Conservation (phyloP, 345 rosid species). For the Linum usitatissimum region DNA sequence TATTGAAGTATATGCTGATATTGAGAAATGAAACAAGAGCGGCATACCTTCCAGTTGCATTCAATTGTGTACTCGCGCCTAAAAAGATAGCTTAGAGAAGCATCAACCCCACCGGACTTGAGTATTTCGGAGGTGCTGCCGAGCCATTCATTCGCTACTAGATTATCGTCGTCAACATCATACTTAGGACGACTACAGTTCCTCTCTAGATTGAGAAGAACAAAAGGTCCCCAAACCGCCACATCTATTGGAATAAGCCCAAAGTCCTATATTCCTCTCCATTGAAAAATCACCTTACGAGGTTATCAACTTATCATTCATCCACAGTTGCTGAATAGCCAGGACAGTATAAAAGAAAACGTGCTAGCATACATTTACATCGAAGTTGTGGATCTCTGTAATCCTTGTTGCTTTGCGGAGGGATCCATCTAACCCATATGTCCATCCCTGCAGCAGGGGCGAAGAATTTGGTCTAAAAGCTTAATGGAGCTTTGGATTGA, state of each 20-base stretch:
- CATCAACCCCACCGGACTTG: conserved; percentile 48
- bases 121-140: conserved; percentile 56
- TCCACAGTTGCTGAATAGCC: not conserved
- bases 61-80: conserved; percentile 65
- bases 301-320: too few relatives aligned
- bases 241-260: conserved; percentile 63
- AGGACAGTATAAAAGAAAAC: conserved; percentile 3
- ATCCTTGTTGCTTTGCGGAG: conserved; percentile 73
- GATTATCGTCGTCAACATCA: conserved; percentile 18
- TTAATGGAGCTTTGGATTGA: not conserved
- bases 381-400: conserved; percentile 48
- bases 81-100: conserved; percentile 47
- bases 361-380: conserved; percentile 38
- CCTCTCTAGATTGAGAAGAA: conserved; percentile 53
- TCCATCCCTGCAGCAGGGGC: conserved; percentile 59
- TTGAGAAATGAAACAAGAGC: not conserved
- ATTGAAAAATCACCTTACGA: conserved; percentile 11
- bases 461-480: not conserved
- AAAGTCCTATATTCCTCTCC: conserved; percentile 43
- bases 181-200: conserved; percentile 11
- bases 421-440: conserved; percentile 66
- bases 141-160: conserved; percentile 61
- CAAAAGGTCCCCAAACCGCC: conserved; percentile 83
- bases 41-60: conserved; percentile 84
- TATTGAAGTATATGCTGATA: not conserved